phyloP scores from a whole-genome alignment of 805 yeast species.

The Wickerhamomyces alni region DNA sequence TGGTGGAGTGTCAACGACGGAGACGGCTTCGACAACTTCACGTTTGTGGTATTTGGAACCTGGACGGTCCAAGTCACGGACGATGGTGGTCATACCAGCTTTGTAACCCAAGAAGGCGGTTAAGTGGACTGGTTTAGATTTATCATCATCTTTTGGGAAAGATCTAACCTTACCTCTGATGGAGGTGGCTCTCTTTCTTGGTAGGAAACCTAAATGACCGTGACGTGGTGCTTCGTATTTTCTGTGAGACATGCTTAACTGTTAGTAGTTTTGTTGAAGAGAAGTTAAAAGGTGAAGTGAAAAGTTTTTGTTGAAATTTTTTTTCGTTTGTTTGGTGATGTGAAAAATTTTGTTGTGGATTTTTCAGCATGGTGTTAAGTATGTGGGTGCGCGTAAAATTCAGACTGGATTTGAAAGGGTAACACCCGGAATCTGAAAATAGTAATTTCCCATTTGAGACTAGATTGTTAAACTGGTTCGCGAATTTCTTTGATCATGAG shows the following conservation, averaged over 20 bases:
- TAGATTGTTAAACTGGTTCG: too few species aligned
- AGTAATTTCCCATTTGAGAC: not conserved
- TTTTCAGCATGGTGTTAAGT: not conserved
- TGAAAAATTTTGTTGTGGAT: not conserved
- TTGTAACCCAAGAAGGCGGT: constrained; percentile 99
- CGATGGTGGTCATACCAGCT: constrained; percentile 99
- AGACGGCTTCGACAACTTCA: constrained; percentile 99
- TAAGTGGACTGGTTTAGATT: constrained; percentile 95
- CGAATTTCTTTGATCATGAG: too few species aligned
- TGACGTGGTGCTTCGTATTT: constrained; percentile 99
- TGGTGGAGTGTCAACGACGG: constrained; percentile 99
- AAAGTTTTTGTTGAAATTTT: constrained; percentile 14
- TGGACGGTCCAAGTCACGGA: constrained; percentile 99
- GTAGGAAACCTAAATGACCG: constrained; percentile 99
- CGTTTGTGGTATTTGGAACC: constrained; percentile 99
- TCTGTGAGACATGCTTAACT: constrained; percentile 90
- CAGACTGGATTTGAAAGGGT: not conserved
- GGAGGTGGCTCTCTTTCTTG: constrained; percentile 99
- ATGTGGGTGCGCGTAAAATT: not conserved
- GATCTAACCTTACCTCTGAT: constrained; percentile 99
- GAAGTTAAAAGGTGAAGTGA: constrained; percentile 6
- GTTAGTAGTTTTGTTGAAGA: constrained; percentile 20
- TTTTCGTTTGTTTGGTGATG: constrained; percentile 2
- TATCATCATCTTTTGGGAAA: constrained; percentile 98
- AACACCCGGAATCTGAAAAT: not conserved